Evolutionary conservation across 768 basidiomycete species (phyloP).

Genomic region (Tylopilus balloui): DNA sequence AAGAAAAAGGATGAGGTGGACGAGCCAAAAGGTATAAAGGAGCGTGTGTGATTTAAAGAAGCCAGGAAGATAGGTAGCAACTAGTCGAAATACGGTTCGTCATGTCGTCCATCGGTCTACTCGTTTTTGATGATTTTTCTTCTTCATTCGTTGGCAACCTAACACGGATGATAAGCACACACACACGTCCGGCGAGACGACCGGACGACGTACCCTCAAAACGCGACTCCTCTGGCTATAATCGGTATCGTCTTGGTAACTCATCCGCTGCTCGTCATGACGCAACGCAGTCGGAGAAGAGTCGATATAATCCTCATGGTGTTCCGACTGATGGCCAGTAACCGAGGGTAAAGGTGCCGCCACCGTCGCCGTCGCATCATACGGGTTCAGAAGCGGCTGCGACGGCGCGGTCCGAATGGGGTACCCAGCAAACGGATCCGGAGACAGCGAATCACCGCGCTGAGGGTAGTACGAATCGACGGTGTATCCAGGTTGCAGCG

Average conservation of each 20-base stretch:
- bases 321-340: constrained; percentile 11
- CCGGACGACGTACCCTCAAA: constrained; percentile 23
- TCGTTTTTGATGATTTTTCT: too few relatives aligned
- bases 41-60: too few relatives aligned
- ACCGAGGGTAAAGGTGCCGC: constrained; percentile 12
- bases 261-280: constrained; percentile 24
- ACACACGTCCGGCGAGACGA: not conserved
- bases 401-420: not conserved
- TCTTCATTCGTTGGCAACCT: constrained; percentile 22
- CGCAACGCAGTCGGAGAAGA: constrained; percentile 3
- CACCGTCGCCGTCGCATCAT: constrained; percentile 1
- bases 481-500: constrained; percentile 26
- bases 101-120: too few relatives aligned
- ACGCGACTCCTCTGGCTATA: constrained; percentile 27
- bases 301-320: constrained; percentile 9
- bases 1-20: too few relatives aligned
- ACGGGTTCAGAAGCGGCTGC: constrained; percentile 20
- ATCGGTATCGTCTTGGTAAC: constrained; percentile 29
- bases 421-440: constrained; percentile 31
- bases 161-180: not conserved
- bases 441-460: constrained; percentile 14
- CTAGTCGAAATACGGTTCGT: too few relatives aligned
- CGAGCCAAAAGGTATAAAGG: too few relatives aligned
- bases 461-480: constrained; percentile 25
- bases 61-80: too few relatives aligned